Percentiles rank a stretch among this genome's conserved stretches.
Evolutionary conservation across 108 stramenopile species (phyloP).

Genomic region (Chaetoceros tenuissimus): DNA sequence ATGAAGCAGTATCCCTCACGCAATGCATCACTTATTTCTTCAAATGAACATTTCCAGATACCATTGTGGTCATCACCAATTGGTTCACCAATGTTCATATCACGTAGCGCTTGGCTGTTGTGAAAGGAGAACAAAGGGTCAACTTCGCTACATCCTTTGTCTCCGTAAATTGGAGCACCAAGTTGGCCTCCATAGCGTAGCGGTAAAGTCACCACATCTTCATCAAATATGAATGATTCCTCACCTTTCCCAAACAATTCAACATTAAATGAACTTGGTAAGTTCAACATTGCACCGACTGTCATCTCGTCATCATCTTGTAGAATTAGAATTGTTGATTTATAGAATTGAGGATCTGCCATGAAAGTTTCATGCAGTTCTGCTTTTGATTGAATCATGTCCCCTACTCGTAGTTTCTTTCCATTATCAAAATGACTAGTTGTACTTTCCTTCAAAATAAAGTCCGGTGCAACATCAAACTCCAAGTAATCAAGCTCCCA

Average conservation of each 20-base stretch:
- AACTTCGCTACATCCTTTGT: neutral
- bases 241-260: neutral
- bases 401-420: neutral
- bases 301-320: neutral
- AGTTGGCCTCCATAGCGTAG: neutral
- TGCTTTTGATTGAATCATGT: neutral
- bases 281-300: neutral
- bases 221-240: neutral
- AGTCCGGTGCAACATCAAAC: neutral
- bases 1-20: neutral
- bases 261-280: neutral
- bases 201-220: neutral
- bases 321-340: neutral
- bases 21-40: neutral
- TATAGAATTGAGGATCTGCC: neutral
- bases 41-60: neutral
- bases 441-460: neutral
- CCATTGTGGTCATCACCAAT: neutral
- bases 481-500: neutral
- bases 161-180: neutral
- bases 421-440: neutral
- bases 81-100: neutral
- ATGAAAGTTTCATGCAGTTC: neutral
- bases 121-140: neutral
- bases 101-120: neutral